Evolutionary conservation across 2,329 filamentous ascomycete species (phyloP), one percentile per base, ranked within the genome.

Genomic region (Cytospora piceae): DNA sequence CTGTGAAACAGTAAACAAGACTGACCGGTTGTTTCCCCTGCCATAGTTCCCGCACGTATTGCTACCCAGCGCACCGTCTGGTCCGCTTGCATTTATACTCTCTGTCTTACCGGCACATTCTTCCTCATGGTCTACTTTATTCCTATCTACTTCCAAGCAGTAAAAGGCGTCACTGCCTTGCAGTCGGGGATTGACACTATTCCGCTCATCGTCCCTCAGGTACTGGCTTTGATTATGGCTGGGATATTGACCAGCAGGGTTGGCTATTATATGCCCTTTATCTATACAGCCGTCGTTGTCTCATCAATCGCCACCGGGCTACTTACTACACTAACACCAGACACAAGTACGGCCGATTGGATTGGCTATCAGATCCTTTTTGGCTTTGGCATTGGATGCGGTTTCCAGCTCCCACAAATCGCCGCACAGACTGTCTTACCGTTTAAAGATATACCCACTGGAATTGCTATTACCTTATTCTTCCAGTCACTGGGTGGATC

Each of bases 121-220:
- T 76, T 82, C 32, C 71, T 81, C 37, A 70, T 79, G 32, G 75
- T 78, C 4, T 84, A 79, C 70, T 83, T 83, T 68, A 74, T 83
- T 2, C 82, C 82, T 0, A 72, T 78, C 59, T 78, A 75, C 74
- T 78, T 78, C 66, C 76, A 78, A 64, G 74, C 74, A 1, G 70
- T 78, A 59, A 68, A 71, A 4, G 73, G 73, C 8, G 75, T 70
- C 14, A 71, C 67, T 6, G 70, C 71, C n/a, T 56, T 72, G 14
- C 58, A 61, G 32, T 72, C 71, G 14, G 71, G 71, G 6, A 55
- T 73, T 27, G 58, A 71, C 52, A 72, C 69, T 68, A 69, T 71
- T 46, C 70, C 71, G 8, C 72, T 69, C 49, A 71, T 72, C 49
- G 67, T 69, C 14, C 65, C 69, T 56, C 71, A 71, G 42, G 67